Evolutionary conservation across 495 filamentous ascomycete species (phyloP).

Genomic region (Immersiella caudata): DNA sequence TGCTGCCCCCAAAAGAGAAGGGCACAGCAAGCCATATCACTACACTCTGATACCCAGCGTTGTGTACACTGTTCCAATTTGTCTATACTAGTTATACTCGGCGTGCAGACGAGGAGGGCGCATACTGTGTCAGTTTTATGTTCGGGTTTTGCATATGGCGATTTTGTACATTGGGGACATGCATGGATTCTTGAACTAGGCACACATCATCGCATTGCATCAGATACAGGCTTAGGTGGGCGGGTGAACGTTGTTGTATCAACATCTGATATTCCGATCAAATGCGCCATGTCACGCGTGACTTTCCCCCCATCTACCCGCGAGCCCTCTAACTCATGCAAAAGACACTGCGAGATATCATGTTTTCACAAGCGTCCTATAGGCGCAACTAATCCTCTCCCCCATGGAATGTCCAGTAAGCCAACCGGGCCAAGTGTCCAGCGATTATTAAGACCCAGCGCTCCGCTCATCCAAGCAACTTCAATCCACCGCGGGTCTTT

Average conservation of each 20-base stretch:
- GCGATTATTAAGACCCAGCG: background rate
- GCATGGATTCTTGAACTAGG: background rate
- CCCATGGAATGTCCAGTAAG: background rate
- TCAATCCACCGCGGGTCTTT: slow-evolving; percentile 80
- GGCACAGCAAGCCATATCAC: background rate
- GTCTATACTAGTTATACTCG: background rate
- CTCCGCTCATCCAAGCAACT: slow-evolving; percentile 64
- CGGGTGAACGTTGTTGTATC: background rate
- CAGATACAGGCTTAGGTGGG: background rate
- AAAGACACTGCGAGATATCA: background rate
- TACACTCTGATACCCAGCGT: background rate
- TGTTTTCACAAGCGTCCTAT: background rate
- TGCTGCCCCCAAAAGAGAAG: background rate
- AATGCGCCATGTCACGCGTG: background rate
- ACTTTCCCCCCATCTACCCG: background rate
- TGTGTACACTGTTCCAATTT: background rate
- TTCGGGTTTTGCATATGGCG: too few relatives aligned
- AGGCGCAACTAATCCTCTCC: background rate
- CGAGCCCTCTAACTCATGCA: background rate
- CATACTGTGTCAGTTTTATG: background rate
- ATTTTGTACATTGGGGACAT: background rate
- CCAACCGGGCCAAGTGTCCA: background rate
- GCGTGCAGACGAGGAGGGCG: background rate
- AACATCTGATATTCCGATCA: background rate
- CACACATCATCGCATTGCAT: background rate